Evolutionary conservation across 441 rosid species (phyloP).

Genomic region (Kokia cookei): DNA sequence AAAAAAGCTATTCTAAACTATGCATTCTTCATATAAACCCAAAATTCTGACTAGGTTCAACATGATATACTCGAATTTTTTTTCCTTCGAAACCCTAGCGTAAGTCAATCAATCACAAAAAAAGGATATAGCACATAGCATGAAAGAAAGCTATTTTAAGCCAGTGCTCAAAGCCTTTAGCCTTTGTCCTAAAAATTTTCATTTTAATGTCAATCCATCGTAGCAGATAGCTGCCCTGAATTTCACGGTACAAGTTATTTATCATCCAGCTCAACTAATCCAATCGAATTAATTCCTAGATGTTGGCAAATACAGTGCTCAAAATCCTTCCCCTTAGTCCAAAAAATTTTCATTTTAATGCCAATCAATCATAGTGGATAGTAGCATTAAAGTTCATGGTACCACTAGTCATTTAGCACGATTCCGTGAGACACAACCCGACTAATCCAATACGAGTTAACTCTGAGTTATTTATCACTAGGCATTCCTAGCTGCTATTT

Average conservation of each 20-base stretch:
- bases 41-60: constrained; percentile 1
- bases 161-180: background rate
- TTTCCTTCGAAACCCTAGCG: background rate
- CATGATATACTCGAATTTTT: background rate
- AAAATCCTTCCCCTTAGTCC: background rate
- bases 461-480: background rate
- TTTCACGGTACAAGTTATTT: background rate
- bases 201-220: background rate
- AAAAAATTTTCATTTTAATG: background rate
- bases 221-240: background rate
- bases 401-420: background rate
- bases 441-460: background rate
- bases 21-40: background rate
- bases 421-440: background rate
- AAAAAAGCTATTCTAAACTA: background rate
- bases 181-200: background rate
- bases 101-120: background rate
- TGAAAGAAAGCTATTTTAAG: background rate
- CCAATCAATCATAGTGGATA: background rate
- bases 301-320: background rate
- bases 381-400: background rate
- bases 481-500: background rate
- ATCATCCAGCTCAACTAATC: background rate
- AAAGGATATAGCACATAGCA: background rate
- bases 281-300: background rate